Conservation (phyloP, 179 eudicot genomes). For the Camellia oleifera region DNA sequence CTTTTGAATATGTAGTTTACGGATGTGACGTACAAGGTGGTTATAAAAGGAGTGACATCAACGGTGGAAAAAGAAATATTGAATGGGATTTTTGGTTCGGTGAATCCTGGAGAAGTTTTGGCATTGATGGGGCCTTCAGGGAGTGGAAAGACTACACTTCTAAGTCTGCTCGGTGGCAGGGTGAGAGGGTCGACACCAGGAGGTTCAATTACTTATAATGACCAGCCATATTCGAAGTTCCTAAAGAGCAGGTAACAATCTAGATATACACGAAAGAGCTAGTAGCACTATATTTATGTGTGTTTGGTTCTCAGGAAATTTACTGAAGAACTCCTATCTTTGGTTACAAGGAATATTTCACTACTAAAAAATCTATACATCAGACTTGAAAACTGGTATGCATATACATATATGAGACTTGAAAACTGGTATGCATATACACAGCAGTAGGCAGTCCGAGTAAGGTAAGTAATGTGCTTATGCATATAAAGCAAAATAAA, state of each 20-base stretch:
- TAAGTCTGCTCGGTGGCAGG: conserved; percentile 85
- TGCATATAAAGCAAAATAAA: too few species aligned
- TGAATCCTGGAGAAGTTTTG: conserved; percentile 78
- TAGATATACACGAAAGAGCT: not conserved
- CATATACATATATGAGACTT: too few species aligned
- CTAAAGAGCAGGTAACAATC: conserved; percentile 62
- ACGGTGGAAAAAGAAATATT: conserved; percentile 60
- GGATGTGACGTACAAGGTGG: conserved; percentile 68
- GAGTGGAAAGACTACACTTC: conserved; percentile 81
- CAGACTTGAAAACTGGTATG: too few species aligned
- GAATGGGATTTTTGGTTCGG: conserved; percentile 74
- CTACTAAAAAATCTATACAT: too few species aligned
- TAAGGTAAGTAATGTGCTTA: too few species aligned
- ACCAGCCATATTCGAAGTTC: conserved; percentile 71
- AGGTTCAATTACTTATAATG: conserved; percentile 80
- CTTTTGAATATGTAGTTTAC: conserved; percentile 54
- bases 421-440: too few species aligned
- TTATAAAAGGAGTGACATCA: conserved; percentile 53
- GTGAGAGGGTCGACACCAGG: conserved; percentile 37
- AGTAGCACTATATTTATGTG: not conserved
- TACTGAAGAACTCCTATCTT: too few species aligned
- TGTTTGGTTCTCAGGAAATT: not conserved
- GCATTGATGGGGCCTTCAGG: conserved; percentile 96
- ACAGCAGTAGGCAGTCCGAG: too few species aligned
- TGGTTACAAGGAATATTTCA: too few species aligned